A percentile compares a stretch with the other conserved stretches of the same genome.
Evolutionary conservation across 441 rosid genomes (phyloP).

Genomic region (Syzygium malaccense): DNA sequence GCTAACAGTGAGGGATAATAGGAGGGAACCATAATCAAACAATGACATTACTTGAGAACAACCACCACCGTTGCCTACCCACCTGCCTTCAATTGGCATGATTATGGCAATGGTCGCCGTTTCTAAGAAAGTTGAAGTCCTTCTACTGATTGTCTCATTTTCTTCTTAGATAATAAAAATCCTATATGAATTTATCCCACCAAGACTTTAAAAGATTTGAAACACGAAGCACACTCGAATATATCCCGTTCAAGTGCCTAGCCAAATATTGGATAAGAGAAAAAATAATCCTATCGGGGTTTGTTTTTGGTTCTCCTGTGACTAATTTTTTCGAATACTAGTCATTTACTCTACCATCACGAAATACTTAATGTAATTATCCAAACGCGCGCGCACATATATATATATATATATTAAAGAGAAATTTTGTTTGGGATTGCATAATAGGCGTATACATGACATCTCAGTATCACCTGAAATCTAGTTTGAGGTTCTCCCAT

Average conservation of each 20-base stretch:
- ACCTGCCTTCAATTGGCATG: rapidly evolving
- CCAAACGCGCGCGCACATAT: no score
- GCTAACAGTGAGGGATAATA: not conserved
- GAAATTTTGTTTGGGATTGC: not conserved
- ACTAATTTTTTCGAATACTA: not conserved
- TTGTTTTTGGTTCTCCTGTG: rapidly evolving
- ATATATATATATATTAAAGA: not conserved
- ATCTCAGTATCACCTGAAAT: no score
- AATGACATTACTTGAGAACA: not conserved
- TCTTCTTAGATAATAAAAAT: not conserved
- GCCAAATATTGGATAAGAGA: not conserved
- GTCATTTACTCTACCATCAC: not conserved
- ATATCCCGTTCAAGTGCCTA: not conserved
- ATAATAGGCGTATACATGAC: not conserved
- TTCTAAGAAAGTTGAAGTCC: not conserved
- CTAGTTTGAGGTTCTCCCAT: no score
- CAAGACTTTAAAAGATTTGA: not conserved
- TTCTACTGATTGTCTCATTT: not conserved
- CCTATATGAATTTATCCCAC: rapidly evolving
- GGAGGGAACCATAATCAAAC: not conserved
- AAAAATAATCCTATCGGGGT: rapidly evolving
- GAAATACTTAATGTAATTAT: not conserved
- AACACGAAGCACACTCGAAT: not conserved
- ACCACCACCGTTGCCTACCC: rapidly evolving
- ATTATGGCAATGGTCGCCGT: rapidly evolving